Percentiles rank a stretch among this genome's conserved stretches.
These are phyloP conservation scores for Lactarius indigo DNA, from an alignment of 768 basidiomycete species.

Conservation along the genomic window DNA sequence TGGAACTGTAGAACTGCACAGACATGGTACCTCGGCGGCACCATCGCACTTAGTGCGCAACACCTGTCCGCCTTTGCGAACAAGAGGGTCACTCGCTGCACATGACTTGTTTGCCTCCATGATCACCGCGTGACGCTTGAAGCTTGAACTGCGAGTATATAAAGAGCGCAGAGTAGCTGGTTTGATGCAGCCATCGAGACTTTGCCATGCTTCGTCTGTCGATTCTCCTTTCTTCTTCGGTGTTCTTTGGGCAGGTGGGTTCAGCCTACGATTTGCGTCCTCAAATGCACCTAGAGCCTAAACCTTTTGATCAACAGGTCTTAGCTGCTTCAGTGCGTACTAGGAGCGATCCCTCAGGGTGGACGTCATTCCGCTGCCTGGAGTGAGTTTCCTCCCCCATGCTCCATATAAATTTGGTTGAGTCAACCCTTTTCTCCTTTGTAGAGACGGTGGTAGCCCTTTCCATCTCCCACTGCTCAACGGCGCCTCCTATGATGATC, in stretches of 20 bases:
- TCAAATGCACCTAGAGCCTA: background rate
- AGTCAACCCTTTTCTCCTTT: background rate
- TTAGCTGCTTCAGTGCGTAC: background rate
- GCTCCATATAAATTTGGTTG: no score
- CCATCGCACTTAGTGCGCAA: no score
- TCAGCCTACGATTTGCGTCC: background rate
- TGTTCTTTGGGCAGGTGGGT: background rate
- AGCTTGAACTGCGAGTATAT: background rate
- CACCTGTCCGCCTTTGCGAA: no score
- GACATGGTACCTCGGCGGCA: no score
- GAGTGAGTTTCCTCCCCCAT: background rate
- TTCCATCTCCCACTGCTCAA: slow-evolving; percentile 39
- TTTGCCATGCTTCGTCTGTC: background rate
- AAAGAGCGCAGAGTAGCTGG: background rate
- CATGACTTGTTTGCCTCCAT: background rate
- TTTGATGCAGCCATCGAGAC: background rate
- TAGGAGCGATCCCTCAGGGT: background rate
- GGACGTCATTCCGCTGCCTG: background rate
- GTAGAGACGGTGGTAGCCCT: background rate
- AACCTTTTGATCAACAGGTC: background rate
- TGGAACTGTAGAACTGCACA: no score
- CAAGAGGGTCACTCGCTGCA: no score
- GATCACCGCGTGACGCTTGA: background rate
- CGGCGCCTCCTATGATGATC: slow-evolving; percentile 43
- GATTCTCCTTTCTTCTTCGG: background rate